Evolutionary conservation across 1,284 basidiomycete species (phyloP).

Genomic region (Pseudozyma sp.): DNA sequence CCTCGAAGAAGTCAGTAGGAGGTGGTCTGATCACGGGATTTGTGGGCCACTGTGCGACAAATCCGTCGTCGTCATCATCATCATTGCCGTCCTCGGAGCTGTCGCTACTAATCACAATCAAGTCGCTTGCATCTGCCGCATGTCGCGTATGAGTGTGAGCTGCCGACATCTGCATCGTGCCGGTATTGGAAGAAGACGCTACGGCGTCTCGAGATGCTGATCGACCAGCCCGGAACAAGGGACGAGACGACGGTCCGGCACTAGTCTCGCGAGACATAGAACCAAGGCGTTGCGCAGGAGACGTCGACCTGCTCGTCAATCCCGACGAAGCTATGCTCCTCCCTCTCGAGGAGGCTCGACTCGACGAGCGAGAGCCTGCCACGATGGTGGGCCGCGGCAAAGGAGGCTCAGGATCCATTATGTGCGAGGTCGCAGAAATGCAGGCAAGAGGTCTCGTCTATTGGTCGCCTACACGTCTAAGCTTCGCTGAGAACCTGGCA

Average conservation of each 20-base stretch:
- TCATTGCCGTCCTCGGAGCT: constrained; percentile 28
- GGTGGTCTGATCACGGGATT: not conserved
- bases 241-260: not conserved
- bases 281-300: constrained; percentile 6
- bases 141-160: not conserved
- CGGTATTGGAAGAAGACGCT: constrained; percentile 5
- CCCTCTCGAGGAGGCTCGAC: constrained; percentile 21
- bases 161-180: not conserved
- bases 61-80: constrained; percentile 7
- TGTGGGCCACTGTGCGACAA: constrained; percentile 9
- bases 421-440: not conserved
- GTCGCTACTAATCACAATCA: constrained; percentile 47
- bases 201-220: constrained; percentile 11
- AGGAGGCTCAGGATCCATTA: constrained; percentile 12
- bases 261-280: not conserved
- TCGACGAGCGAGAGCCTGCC: constrained; percentile 23
- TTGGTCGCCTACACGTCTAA: too few relatives aligned
- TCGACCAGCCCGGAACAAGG: not conserved
- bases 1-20: constrained; percentile 25
- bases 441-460: not conserved
- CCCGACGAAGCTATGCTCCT: constrained; percentile 15
- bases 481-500: too few relatives aligned
- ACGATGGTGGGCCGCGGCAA: constrained; percentile 42
- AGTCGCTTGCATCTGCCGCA: constrained; percentile 2
- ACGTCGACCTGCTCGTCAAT: constrained; percentile 21